A percentile compares a stretch with the other conserved stretches of the same genome.
phyloP scores from a whole-genome alignment of 805 yeast species.

The Metschnikowia lunata region DNA sequence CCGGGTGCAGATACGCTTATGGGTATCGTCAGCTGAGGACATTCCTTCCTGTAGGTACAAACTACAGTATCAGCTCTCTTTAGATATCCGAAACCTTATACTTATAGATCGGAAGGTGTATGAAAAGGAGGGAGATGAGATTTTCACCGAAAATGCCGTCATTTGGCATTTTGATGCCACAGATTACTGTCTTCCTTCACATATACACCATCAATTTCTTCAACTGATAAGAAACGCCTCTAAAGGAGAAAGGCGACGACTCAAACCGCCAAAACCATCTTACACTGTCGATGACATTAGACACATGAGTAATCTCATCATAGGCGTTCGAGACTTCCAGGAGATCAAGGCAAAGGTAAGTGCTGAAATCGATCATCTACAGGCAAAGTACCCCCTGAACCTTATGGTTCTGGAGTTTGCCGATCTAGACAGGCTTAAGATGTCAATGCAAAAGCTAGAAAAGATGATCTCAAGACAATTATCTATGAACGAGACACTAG shows the following conservation, averaged over 20 bases:
- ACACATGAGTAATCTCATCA: conserved; percentile 9
- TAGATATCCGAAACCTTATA: conserved; percentile 9
- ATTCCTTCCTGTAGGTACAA: background rate
- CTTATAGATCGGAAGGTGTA: background rate
- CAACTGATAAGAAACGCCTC: background rate
- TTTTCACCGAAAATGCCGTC: conserved; percentile 8
- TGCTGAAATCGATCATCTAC: conserved; percentile 17
- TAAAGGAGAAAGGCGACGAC: background rate
- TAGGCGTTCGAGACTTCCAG: conserved; percentile 25
- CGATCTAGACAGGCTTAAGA: background rate
- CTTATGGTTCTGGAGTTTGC: background rate
- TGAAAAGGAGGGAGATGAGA: background rate
- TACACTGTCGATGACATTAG: conserved; percentile 15
- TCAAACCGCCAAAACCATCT: conserved; percentile 1
- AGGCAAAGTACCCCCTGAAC: background rate
- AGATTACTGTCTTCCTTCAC: conserved; percentile 6
- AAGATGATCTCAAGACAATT: conserved; percentile 20
- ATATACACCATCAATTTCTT: background rate
- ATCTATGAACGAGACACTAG: conserved; percentile 21
- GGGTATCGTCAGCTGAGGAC: conserved; percentile 2
- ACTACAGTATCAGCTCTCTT: conserved; percentile 2
- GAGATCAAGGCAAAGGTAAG: conserved; percentile 21
- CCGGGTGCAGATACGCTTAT: conserved; percentile 4
- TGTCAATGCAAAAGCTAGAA: background rate
- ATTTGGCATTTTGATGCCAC: conserved; percentile 12